These are phyloP conservation scores for Mrakia frigida DNA, from an alignment of 768 basidiomycete genomes.

Conservation along the genomic window DNA sequence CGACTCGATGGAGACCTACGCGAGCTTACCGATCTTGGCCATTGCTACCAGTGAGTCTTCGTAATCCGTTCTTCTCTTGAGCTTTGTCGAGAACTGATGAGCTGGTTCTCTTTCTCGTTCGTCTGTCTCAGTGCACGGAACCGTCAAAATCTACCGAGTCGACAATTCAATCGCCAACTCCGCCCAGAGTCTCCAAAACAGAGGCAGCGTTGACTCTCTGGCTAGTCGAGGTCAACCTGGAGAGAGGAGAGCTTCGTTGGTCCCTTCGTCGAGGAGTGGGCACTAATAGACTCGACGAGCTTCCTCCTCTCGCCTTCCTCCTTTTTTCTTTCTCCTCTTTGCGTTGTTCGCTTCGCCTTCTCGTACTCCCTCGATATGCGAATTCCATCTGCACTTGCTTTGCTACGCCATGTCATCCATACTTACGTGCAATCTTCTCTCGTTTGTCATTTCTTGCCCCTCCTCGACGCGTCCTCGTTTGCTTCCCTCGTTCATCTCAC, in stretches of 20 bases:
- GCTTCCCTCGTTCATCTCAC: too few species aligned
- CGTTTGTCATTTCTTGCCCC: too few species aligned
- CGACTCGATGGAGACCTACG: conserved; percentile 10
- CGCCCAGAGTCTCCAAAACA: background rate
- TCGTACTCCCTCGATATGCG: too few species aligned
- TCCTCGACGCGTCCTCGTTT: too few species aligned
- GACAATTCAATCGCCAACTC: conserved; percentile 3
- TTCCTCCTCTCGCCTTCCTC: background rate
- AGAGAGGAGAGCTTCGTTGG: background rate
- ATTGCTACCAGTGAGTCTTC: conserved; percentile 20
- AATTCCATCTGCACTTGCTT: too few species aligned
- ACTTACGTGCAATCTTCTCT: too few species aligned
- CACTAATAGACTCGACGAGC: too few species aligned
- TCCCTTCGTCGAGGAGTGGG: background rate
- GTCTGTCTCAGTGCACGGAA: conserved; percentile 5
- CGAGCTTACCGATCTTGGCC: conserved; percentile 15
- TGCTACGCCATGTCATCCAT: too few species aligned
- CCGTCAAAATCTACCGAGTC: conserved; percentile 23
- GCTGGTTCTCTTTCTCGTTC: background rate
- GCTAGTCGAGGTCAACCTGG: background rate
- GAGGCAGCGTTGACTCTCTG: background rate
- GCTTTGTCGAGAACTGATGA: background rate
- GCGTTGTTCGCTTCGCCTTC: background rate
- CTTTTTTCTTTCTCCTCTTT: background rate
- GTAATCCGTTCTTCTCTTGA: background rate